These are phyloP conservation scores for Trichosporon coremiiforme DNA, from an alignment of 1,284 basidiomycete genomes.

Conservation along the genomic window DNA sequence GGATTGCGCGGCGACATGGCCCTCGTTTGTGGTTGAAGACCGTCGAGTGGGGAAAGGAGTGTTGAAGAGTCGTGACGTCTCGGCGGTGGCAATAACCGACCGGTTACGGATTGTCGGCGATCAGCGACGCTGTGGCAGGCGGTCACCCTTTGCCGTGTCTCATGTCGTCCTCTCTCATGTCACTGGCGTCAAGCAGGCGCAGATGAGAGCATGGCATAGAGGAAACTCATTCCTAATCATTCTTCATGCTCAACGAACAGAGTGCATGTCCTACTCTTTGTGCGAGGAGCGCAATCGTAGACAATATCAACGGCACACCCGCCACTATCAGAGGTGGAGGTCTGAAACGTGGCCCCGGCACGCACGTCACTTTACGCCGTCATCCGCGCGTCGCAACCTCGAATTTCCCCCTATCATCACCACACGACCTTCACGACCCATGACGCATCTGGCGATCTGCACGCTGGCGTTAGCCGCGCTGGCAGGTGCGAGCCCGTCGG, in stretches of 20 bases:
- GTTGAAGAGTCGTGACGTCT: not conserved
- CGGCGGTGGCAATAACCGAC: constrained; percentile 17
- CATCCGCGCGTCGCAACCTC: not conserved
- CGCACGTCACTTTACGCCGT: not conserved
- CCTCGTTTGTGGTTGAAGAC: not conserved
- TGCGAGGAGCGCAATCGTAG: too few relatives aligned
- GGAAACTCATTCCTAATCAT: too few relatives aligned
- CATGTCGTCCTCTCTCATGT: not conserved
- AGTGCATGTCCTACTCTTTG: not conserved
- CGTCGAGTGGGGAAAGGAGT: not conserved
- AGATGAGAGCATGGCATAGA: too few relatives aligned
- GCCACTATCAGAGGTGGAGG: constrained; percentile 15
- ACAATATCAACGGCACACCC: too few relatives aligned
- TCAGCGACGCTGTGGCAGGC: constrained; percentile 7
- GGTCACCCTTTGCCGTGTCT: not conserved
- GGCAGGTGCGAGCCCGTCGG: constrained; percentile 25
- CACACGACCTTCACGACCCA: constrained; percentile 4
- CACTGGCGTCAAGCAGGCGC: too few relatives aligned
- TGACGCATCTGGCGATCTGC: constrained; percentile 36
- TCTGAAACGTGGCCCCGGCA: constrained; percentile 13
- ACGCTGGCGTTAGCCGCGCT: constrained; percentile 39
- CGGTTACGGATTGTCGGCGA: constrained; percentile 17
- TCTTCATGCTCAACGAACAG: too few relatives aligned
- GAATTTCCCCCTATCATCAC: not conserved
- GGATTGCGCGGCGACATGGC: constrained; percentile 35